Evolutionary conservation across 2,329 filamentous ascomycete genomes (phyloP), one percentile per base, ranked within the genome.

Genomic region (Colletotrichum tabaci): DNA sequence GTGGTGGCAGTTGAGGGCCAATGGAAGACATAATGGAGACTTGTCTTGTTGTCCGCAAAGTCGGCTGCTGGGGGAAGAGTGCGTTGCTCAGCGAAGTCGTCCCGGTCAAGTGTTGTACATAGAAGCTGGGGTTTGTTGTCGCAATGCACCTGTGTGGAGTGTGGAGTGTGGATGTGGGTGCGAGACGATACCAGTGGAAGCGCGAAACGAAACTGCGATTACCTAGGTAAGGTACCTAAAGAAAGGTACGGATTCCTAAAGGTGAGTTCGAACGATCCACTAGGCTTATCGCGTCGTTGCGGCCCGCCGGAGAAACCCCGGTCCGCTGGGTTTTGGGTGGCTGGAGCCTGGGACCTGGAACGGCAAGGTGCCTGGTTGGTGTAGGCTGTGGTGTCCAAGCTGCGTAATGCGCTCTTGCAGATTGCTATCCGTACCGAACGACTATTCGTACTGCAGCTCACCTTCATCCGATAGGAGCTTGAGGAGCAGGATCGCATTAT

Each of bases 1-100:
- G 90, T 5, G 92, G 87, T 15, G 93, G 93, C 30, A 95, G 81
- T 72, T 91, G 86, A 16, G 93, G 93, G 6, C 93, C 92, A 77
- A 94, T 91, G 44, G 89, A 90, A 61, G 91, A 84, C 92, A 94
- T 94, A 30, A 49, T 76, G 84, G 84, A 66, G 10, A 9, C 8
- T 58, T 63, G n/a, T 9, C 10, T 2, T 35, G 7, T n/a, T 26
- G 7, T 26, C 13, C 26, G 13, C 16, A 47, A 16, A 30, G 13
- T 15, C 18, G 12, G 60, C 49, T 38, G 35, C 35, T 38, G 13
- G 21, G 35, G 9, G 46, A 13, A 44, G 4, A 12, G 18, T 21
- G 30, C n/a, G 26, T 44, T 47, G 12, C 16, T 63, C 15, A 9
- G 42, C n/a, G 23, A 15, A 18, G n/a, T 16, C 38, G 15, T 42